Conservation (phyloP, 441 rosid species). For the Jatropha multifida region DNA sequence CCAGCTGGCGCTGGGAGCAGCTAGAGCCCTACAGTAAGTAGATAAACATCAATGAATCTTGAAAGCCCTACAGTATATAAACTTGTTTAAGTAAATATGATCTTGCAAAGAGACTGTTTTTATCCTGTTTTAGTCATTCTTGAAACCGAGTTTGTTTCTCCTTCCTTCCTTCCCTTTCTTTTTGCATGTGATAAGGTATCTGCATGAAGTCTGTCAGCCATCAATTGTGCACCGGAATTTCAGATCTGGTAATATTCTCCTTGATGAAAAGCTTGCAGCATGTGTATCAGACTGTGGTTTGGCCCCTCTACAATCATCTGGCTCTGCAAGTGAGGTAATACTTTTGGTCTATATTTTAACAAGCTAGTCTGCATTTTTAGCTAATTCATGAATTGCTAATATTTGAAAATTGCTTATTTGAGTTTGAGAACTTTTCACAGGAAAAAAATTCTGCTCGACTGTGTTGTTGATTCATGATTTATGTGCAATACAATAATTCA, state of each 20-base stretch:
- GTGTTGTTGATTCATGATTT: not conserved
- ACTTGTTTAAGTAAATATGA: conserved; percentile 1
- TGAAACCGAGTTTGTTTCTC: not conserved
- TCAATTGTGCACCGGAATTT: conserved; percentile 70
- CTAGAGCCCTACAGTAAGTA: conserved; percentile 86
- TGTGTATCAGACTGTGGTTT: conserved; percentile 78
- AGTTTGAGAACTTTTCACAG: not conserved
- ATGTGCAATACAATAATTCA: not conserved
- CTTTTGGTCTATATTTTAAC: conserved; percentile 1
- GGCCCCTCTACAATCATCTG: conserved; percentile 55
- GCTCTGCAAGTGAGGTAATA: conserved; percentile 56
- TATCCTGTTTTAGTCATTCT: not conserved
- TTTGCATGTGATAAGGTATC: conserved; percentile 50
- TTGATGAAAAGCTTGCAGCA: conserved; percentile 59
- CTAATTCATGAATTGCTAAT: not conserved
- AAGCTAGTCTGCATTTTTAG: conserved; percentile 1
- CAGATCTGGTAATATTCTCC: conserved; percentile 77
- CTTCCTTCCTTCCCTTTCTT: not conserved
- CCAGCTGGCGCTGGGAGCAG: conserved; percentile 70
- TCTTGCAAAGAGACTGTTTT: conserved; percentile 9
- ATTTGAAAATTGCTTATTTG: not conserved
- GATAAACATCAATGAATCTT: conserved; percentile 8
- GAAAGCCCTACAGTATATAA: not conserved
- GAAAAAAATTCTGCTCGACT: not conserved
- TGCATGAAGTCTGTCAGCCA: conserved; percentile 85